Conservation (phyloP, 73 alveolate genomes). For the Paramecium sexaurelia region DNA sequence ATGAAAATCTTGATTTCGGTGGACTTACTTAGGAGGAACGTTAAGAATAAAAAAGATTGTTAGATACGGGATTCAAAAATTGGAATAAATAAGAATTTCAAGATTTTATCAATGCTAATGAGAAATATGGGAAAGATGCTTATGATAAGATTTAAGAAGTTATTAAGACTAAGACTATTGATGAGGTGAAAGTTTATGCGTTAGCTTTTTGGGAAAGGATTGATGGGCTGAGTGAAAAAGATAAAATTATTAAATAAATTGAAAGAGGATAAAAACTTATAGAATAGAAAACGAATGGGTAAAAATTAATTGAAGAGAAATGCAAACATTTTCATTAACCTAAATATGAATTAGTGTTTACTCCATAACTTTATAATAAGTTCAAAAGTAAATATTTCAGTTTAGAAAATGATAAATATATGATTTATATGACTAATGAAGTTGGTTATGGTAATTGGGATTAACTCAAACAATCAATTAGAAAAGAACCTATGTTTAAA, state of each 20-base stretch:
- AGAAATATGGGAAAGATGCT: constrained; percentile 76
- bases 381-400: constrained; percentile 82
- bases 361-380: constrained; percentile 66
- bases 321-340: constrained; percentile 68
- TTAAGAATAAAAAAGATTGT: constrained; percentile 73
- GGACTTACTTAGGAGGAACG: constrained; percentile 81
- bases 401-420: constrained; percentile 82
- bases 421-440: constrained; percentile 86
- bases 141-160: constrained; percentile 72
- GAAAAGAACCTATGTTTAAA: constrained; percentile 88
- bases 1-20: constrained; percentile 70
- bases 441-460: constrained; percentile 98
- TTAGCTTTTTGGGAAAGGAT: constrained; percentile 93
- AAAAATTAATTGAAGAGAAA: constrained; percentile 80
- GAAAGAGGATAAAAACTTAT: constrained; percentile 90
- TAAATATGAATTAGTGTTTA: constrained; percentile 62
- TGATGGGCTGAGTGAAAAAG: constrained; percentile 90
- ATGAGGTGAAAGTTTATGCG: constrained; percentile 86
- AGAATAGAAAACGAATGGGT: constrained; percentile 69
- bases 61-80: constrained; percentile 78
- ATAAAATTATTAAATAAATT: constrained; percentile 86
- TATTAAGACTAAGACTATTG: constrained; percentile 85
- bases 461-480: constrained; percentile 84
- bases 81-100: constrained; percentile 84
- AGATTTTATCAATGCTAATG: constrained; percentile 84